Evolutionary conservation across 2,329 filamentous ascomycete species (phyloP), one percentile per base, ranked within the genome.

Genomic region (Aspergillus piperis): DNA sequence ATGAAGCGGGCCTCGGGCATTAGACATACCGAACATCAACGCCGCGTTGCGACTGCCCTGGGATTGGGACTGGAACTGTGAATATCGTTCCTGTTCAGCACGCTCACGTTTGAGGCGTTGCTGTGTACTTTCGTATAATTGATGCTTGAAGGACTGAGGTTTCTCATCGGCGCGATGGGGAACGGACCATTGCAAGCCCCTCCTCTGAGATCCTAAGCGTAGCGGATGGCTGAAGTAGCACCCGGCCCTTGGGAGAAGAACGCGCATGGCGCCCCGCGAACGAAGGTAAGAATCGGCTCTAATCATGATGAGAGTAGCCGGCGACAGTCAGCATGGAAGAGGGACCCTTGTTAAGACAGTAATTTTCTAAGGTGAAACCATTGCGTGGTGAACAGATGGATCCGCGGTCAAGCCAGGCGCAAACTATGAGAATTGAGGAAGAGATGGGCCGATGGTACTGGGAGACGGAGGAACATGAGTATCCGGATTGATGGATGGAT

Each of bases 81-180:
- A 77, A 65, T 80, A 84, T 47, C 80, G 73, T 36, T 79, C 77
- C 68, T 86, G 82, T 68, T 86, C 83, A 23, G 81, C 82, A 57
- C 83, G 81, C 68, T 88, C 86, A 53, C 82, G 80, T 70, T 84
- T 78, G 62, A 88, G 70, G 47, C 86, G 81, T 67, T 85, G 80
- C 42, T 81, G 76, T 13, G 86, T 87, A 64, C 84, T 88, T 69
- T 88, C 83, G 64, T 86, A 87, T 48, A 89, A 68, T 70, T 88
- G 86, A 36, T 81, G 80, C 69, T 85, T 83, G 76, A 88, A 88
- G 1, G 83, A 81, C 60, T 76, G 77, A 27, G 62, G 64, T 54
- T 74, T 72, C 36, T 75, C 70, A 44, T 71, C 69, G 42, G 66
- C 66, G 42, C 32, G 61, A 51, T 38, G 62, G 17, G 58, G 64